phyloP scores from a whole-genome alignment of 106 monocot genomes.

The Amphibolis antarctica region DNA sequence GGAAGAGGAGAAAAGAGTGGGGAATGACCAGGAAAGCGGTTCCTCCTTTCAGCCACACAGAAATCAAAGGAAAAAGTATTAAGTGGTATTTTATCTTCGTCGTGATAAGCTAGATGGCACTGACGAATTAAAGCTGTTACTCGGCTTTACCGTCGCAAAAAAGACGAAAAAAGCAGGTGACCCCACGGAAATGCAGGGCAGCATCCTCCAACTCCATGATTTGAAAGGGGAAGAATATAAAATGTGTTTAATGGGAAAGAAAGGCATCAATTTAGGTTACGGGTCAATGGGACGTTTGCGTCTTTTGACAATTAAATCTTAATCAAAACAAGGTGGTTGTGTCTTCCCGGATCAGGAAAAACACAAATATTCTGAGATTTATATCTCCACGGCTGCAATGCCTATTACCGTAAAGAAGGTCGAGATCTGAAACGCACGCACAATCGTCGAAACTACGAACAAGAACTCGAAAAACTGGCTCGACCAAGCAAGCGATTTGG shows the following conservation, averaged over 20 bases:
- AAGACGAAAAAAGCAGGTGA: slow-evolving; percentile 12
- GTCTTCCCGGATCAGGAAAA: background rate
- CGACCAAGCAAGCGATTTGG: no score
- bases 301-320: background rate
- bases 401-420: no score
- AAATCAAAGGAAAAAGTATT: no score
- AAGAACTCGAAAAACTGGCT: no score
- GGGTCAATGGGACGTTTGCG: background rate
- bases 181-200: slow-evolving; percentile 14
- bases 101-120: background rate
- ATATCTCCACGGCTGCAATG: no score
- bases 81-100: no score
- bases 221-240: slow-evolving; percentile 16
- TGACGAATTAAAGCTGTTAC: background rate
- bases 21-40: no score
- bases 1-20: no score
- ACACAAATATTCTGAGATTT: background rate
- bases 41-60: no score
- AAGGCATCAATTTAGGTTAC: background rate
- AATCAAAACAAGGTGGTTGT: background rate
- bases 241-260: background rate
- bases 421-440: no score
- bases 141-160: slow-evolving; percentile 11
- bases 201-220: slow-evolving; percentile 38
- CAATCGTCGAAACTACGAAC: no score